A percentile compares a stretch with the other conserved stretches of the same genome.
Conservation (phyloP, 495 filamentous ascomycete genomes). For the Aspergillus wentii region DNA sequence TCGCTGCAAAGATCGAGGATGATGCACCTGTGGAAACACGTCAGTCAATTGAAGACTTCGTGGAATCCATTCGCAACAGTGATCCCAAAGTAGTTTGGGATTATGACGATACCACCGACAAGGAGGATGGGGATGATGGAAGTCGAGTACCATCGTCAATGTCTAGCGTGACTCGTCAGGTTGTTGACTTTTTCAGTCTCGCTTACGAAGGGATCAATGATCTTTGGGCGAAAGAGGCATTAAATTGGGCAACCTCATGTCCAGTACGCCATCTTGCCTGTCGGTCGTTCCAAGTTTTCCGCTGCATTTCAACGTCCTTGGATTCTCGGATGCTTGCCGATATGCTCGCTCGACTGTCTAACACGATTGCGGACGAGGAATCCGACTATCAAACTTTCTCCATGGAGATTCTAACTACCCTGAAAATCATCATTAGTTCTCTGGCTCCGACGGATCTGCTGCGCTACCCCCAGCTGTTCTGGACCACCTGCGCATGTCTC, state of each 20-base stretch:
- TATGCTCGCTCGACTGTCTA: conserved; percentile 90
- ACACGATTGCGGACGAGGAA: conserved; percentile 92
- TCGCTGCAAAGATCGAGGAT: conserved; percentile 86
- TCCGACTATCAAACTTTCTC: conserved; percentile 91
- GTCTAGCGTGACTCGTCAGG: conserved; percentile 72
- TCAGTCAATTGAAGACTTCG: conserved; percentile 75
- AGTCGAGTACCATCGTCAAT: conserved; percentile 83
- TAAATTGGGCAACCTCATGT: conserved; percentile 95
- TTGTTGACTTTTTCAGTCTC: conserved; percentile 79
- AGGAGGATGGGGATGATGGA: conserved; percentile 58
- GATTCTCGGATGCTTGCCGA: conserved; percentile 93
- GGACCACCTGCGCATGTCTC: conserved; percentile 92
- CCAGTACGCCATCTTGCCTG: conserved; percentile 95
- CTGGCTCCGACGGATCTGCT: conserved; percentile 74
- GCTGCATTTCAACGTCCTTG: conserved; percentile 82
- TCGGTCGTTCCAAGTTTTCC: conserved; percentile 94
- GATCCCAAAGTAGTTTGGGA: conserved; percentile 84
- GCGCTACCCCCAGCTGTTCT: conserved; percentile 90
- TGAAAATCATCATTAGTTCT: conserved; percentile 83
- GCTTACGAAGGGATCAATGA: conserved; percentile 84
- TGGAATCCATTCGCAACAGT: conserved; percentile 84
- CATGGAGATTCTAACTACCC: conserved; percentile 92
- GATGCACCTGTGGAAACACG: conserved; percentile 59
- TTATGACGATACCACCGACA: conserved; percentile 87
- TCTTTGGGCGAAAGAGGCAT: conserved; percentile 80